Base-by-base conservation (phyloP, 106 monocot genomes). In the Iris macrosiphon region DNA sequence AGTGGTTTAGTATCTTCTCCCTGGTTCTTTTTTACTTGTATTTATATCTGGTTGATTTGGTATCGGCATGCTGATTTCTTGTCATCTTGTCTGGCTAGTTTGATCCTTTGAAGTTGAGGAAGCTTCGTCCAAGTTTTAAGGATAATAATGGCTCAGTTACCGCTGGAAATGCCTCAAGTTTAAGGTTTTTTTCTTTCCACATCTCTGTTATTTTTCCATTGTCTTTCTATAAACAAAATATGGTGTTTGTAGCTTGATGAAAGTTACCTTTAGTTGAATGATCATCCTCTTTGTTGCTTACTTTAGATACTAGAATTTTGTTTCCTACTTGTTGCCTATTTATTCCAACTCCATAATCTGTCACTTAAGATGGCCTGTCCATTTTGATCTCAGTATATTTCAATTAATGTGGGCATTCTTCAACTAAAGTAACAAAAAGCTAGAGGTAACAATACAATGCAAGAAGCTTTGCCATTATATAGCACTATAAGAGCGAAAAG, bases 151-250 rank as follows among this genome's bases (percentile, higher is more conserved):
- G 89, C 45, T 77, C 79, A 45, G 80, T 89, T 67, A 89, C 89
- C 31, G 79, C 83, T 61, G 89, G 89, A 43, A 89, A 89, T 80
- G 79, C 89, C n/a, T 89, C 89, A 68, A 89, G 89, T 52, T 76
- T 88, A 72, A 88, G 88, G 88, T 88, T 33, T 12, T 40, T 49
- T 26, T 33, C 16, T 40, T 49, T 26, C 19, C 37, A 31, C 10
- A 23, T 37, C 27, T 20, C 38, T 70, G 4, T 11, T 52, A 40
- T 31, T 29, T 55, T n/a, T 10, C 32, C 44, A 2, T 55, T 45
- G 8, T 2, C 52, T 4, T 52, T 52, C 6, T n/a, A 24, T 4
- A 29, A 39, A n/a, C 1, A 44, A 41, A 48, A 6, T 45, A 32
- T 37, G 41, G 38, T 59, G 49, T 28, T 31, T 28, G 52, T 3